These are phyloP conservation scores for Helotiales sp. DNA, from an alignment of 2,329 filamentous ascomycete species.

Conservation along the genomic window DNA sequence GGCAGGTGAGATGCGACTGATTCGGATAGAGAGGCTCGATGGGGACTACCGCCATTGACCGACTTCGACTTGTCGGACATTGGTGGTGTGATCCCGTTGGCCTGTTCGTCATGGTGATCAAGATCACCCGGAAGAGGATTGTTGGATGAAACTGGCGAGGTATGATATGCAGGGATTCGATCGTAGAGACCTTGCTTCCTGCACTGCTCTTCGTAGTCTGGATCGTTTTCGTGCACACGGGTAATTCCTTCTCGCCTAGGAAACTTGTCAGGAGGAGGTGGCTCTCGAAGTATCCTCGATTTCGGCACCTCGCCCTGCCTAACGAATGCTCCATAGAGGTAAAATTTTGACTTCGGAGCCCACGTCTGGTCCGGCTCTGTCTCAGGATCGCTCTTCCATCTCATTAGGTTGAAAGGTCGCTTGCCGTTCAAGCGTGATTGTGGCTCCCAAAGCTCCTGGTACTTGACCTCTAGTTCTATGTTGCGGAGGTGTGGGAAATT, in stretches of 20 bases:
- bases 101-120: slow-evolving; percentile 18
- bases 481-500: slow-evolving; percentile 58
- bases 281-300: slow-evolving; percentile 46
- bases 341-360: slow-evolving; percentile 58
- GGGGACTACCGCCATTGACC: slow-evolving; percentile 31
- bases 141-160: slow-evolving; percentile 12
- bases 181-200: slow-evolving; percentile 54
- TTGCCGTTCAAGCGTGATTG: slow-evolving; percentile 15
- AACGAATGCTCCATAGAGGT: slow-evolving; percentile 54
- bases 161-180: slow-evolving; percentile 8
- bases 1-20: slow-evolving; percentile 6
- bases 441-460: slow-evolving; percentile 47
- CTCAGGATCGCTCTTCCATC: slow-evolving; percentile 61
- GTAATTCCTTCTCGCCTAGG: slow-evolving; percentile 54
- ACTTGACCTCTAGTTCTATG: slow-evolving; percentile 56
- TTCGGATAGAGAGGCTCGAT: slow-evolving; percentile 14
- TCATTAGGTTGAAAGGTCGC: slow-evolving; percentile 32
- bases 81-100: slow-evolving; percentile 34
- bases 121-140: slow-evolving; percentile 13
- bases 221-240: slow-evolving; percentile 54
- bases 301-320: slow-evolving; percentile 50
- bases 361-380: slow-evolving; percentile 51
- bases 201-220: slow-evolving; percentile 56
- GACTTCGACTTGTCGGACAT: slow-evolving; percentile 33
- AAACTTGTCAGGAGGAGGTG: slow-evolving; percentile 53